Evolutionary conservation across 1,284 basidiomycete genomes (phyloP).

Genomic region (Rhodotorula sp.): DNA sequence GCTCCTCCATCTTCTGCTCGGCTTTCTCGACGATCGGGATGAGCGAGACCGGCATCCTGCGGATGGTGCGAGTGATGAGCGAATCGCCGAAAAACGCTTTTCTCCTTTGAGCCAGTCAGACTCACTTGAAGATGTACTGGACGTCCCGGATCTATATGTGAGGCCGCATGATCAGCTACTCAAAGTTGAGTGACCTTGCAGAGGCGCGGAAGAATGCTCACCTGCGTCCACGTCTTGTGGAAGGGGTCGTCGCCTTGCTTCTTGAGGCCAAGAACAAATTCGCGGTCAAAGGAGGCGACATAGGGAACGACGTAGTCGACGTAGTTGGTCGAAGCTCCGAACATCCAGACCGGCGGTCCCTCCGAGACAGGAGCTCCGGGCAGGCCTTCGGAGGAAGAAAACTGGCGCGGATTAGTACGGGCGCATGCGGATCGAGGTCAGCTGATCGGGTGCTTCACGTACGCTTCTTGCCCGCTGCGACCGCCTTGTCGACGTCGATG

Average conservation of each 20-base stretch:
- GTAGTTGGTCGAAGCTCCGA: no score
- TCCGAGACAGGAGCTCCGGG: no score
- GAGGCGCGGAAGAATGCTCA: background rate
- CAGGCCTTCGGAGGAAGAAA: background rate
- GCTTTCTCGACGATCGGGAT: background rate
- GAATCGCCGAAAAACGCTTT: no score
- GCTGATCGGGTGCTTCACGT: no score
- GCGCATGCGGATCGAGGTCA: no score
- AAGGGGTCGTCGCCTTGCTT: background rate
- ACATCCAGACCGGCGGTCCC: no score
- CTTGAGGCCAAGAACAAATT: conserved; percentile 20
- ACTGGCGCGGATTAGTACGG: background rate
- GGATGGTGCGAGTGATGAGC: no score
- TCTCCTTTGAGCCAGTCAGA: no score
- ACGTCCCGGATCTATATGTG: conserved; percentile 1
- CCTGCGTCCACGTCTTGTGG: background rate
- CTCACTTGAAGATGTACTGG: conserved; percentile 19
- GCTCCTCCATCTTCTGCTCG: conserved; percentile 2
- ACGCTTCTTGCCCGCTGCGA: background rate
- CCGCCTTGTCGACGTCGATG: background rate
- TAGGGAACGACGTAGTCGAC: background rate
- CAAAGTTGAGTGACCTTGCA: no score
- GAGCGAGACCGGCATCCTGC: background rate
- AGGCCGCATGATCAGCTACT: background rate
- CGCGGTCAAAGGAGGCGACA: conserved; percentile 15